phyloP scores from a whole-genome alignment of 2,329 filamentous ascomycete genomes.

The Sphaerostilbella broomeana region DNA sequence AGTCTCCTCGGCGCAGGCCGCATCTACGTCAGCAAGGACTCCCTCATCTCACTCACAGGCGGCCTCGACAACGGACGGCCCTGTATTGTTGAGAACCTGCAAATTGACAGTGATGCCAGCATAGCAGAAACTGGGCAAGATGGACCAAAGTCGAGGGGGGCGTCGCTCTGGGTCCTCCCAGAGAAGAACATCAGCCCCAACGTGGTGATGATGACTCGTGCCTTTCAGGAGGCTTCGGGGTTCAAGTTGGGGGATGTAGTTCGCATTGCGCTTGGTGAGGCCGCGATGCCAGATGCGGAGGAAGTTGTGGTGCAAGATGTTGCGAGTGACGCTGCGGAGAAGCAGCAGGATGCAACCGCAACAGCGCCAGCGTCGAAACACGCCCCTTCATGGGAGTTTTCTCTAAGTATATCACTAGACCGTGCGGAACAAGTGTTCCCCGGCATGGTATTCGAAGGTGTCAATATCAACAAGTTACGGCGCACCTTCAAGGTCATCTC shows the following conservation, averaged over 20 bases:
- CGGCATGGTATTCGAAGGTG: constrained; percentile 63
- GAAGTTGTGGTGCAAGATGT: constrained; percentile 56
- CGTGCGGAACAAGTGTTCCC: constrained; percentile 62
- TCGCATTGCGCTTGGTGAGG: constrained; percentile 50
- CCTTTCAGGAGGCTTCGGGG: constrained; percentile 64
- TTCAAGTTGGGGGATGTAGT: constrained; percentile 65
- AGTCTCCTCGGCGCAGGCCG: constrained; percentile 38
- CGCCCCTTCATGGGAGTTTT: constrained; percentile 30
- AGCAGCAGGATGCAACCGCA: constrained; percentile 18
- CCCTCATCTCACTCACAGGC: constrained; percentile 38
- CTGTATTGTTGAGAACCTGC: constrained; percentile 35
- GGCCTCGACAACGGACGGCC: constrained; percentile 36
- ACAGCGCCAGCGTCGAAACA: constrained; percentile 18
- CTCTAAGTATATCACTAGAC: constrained; percentile 33
- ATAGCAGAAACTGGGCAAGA: constrained; percentile 2
- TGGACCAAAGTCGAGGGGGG: constrained; percentile 32
- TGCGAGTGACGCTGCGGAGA: constrained; percentile 32
- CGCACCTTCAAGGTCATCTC: constrained; percentile 47
- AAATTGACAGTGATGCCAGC: constrained; percentile 16
- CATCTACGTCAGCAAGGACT: constrained; percentile 42
- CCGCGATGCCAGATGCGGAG: constrained; percentile 40
- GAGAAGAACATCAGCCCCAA: constrained; percentile 59
- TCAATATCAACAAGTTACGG: constrained; percentile 29
- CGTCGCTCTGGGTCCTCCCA: constrained; percentile 43
- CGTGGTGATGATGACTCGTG: constrained; percentile 65